Percentiles rank a stretch among this genome's conserved stretches.
Evolutionary conservation across 441 rosid genomes (phyloP).

Genomic region (Pelargonium cotyledonis): DNA sequence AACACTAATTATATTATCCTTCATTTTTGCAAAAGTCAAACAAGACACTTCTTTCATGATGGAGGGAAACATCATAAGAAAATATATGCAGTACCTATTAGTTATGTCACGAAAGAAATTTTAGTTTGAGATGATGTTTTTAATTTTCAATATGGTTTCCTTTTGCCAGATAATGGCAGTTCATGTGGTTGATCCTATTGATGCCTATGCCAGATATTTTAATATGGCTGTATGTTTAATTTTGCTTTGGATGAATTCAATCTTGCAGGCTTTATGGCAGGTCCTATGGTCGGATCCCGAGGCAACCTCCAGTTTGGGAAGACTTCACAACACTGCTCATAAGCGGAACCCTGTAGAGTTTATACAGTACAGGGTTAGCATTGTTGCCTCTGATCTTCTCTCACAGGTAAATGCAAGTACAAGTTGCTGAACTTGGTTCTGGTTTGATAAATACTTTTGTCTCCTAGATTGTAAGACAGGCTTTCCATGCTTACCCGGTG

Average conservation of each 20-base stretch:
- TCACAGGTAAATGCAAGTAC: slow-evolving; percentile 59
- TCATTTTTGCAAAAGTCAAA: too few species aligned
- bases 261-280: slow-evolving; percentile 85
- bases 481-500: background rate
- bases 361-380: slow-evolving; percentile 62
- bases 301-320: slow-evolving; percentile 40
- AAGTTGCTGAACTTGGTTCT: slow-evolving; percentile 12
- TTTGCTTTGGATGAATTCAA: background rate
- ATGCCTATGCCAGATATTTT: background rate
- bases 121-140: slow-evolving; percentile 9
- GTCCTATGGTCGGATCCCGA: slow-evolving; percentile 77
- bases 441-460: background rate
- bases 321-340: slow-evolving; percentile 34
- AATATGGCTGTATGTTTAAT: background rate
- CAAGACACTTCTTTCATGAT: too few species aligned
- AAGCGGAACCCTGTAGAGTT: slow-evolving; percentile 50
- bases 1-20: too few species aligned
- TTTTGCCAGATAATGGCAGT: slow-evolving; percentile 4
- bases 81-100: slow-evolving; percentile 7
- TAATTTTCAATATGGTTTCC: slow-evolving; percentile 4
- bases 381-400: slow-evolving; percentile 79
- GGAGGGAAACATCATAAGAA: background rate
- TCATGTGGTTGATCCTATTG: background rate
- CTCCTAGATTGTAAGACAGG: background rate
- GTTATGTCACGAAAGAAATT: slow-evolving; percentile 4